Evolutionary conservation across 1,284 basidiomycete genomes (phyloP).

Genomic region (Pholiota adiposa): DNA sequence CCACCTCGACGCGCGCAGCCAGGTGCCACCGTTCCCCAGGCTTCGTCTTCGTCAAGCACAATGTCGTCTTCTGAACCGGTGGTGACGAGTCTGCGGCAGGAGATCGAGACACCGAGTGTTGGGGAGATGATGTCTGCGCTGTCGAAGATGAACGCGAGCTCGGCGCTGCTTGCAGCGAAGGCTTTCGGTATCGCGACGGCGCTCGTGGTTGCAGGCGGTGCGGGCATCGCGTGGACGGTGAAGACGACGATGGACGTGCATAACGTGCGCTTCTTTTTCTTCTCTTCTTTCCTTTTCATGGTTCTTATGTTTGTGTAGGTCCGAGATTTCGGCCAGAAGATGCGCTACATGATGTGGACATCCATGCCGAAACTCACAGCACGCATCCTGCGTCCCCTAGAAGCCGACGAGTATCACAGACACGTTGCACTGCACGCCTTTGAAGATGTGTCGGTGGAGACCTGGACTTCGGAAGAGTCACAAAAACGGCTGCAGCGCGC

Average conservation of each 20-base stretch:
- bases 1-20: conserved; percentile 17
- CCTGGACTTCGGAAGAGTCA: conserved; percentile 55
- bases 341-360: conserved; percentile 48
- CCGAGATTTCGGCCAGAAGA: conserved; percentile 55
- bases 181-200: conserved; percentile 46
- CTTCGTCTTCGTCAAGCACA: conserved; percentile 7
- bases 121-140: conserved; percentile 38
- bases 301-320: conserved; percentile 40
- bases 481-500: conserved; percentile 54
- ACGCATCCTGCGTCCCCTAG: conserved; percentile 51
- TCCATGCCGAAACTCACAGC: conserved; percentile 53
- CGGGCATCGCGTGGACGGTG: conserved; percentile 32
- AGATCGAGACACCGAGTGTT: conserved; percentile 30
- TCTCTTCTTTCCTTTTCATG: not conserved
- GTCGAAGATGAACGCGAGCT: conserved; percentile 35
- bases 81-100: conserved; percentile 20
- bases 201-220: conserved; percentile 38
- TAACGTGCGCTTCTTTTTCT: conserved; percentile 32
- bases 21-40: not conserved
- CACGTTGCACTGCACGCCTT: conserved; percentile 12
- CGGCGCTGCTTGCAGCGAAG: conserved; percentile 39
- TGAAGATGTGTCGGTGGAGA: not conserved
- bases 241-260: conserved; percentile 39
- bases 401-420: conserved; percentile 34
- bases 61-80: conserved; percentile 7